Base-by-base conservation (phyloP, 352 stramenopile species). In the Phytophthora sojae region DNA sequence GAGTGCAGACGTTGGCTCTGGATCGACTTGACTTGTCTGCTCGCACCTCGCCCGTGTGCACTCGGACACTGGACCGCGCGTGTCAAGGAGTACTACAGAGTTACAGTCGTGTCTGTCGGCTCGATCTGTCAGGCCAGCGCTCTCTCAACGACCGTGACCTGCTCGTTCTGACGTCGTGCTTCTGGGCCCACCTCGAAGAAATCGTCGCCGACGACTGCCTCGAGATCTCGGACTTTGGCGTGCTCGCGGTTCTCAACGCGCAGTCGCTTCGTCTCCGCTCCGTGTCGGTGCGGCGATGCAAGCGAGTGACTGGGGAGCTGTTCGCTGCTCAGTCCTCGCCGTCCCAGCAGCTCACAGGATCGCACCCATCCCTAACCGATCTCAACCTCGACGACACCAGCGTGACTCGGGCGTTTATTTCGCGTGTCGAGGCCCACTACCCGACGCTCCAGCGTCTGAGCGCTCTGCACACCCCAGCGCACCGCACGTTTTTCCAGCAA, bases 171-270 rank as follows among this genome's bases (percentile, higher is more conserved):
- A 86, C 87, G 12, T 95, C 89, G 17, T 85, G 80, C 76, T 96
- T 93, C 57, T 96, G 89, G 89, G 69, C 84, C 4, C 62, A 89
- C 21, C 71, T 96, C 19, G 87, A 95, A 63, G 67, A 80, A 57
- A 80, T 96, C 53, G 72, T 71, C 6, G 73, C 88, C 2, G 73
- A 95, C 59, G 86, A 94, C 61, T 96, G 89, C 68, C 69, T 89
- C n/a, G 81, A 87, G 51, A 69, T 96, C 23, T 92, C 89, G 11
- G 89, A 96, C 67, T 91, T 95, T 62, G 87, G 84, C 0, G 52
- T 96, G 21, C 77, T 94, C 23, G 89, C 87, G 8, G 79, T 96
- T 37, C 83, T 96, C 45, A 96, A 96, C 49, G 89, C 89, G 15
- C 89, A 93, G 51, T 96, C 89, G 6, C 77, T 92, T 57, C 79